Conservation (phyloP, 2,329 filamentous ascomycete genomes). For the Tolypocladium paradoxum region DNA sequence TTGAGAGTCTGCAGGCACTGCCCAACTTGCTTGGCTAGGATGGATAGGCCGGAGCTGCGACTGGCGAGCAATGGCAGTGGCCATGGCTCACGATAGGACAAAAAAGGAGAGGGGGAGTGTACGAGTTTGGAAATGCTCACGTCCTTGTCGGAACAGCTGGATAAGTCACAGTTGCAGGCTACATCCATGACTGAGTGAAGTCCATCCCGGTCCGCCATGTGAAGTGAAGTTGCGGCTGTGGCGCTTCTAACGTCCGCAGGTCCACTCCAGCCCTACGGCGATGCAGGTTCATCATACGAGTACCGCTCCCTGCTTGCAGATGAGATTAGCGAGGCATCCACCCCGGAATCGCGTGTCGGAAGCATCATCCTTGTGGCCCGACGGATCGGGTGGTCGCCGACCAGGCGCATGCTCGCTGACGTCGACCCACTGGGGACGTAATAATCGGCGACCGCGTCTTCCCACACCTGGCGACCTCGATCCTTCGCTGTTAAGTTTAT, state of each 20-base stretch:
- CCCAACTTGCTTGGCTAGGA: slow-evolving; percentile 9
- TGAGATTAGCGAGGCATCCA: not conserved
- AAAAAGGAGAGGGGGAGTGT: not conserved
- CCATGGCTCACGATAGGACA: not conserved
- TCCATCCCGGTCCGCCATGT: not conserved
- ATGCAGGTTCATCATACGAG: not conserved
- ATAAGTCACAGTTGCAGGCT: not conserved
- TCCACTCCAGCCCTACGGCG: not conserved
- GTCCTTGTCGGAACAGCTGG: not conserved
- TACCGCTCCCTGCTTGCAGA: not conserved
- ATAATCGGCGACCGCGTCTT: not conserved
- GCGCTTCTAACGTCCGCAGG: not conserved
- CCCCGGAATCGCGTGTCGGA: not conserved
- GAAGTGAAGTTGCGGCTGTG: not conserved
- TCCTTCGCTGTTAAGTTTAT: not conserved
- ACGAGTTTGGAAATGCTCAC: not conserved
- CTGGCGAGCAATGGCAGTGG: not conserved
- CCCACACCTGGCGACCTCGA: not conserved
- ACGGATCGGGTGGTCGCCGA: not conserved
- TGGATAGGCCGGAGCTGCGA: too few relatives aligned
- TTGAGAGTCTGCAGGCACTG: slow-evolving; percentile 26
- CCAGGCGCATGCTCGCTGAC: not conserved
- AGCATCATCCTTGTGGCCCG: not conserved
- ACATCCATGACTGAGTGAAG: not conserved
- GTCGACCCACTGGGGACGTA: not conserved